Evolutionary conservation across 106 monocot species (phyloP), one percentile per base, ranked within the genome.

Genomic region (Phalaenopsis aphrodite): DNA sequence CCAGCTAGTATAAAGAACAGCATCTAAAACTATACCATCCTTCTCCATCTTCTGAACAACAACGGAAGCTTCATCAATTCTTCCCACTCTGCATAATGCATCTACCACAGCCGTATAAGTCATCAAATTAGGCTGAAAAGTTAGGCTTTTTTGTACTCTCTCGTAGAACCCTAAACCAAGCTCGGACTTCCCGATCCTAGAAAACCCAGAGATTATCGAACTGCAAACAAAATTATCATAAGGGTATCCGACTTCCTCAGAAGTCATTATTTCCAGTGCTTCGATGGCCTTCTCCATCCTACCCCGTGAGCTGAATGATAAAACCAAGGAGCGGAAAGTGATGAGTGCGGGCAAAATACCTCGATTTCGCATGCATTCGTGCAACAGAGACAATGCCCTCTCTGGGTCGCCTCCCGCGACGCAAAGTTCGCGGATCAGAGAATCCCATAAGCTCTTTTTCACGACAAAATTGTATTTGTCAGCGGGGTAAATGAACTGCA

Each of bases 131-230:
- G 89, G 84, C 55, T 8, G 45, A 84, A 94, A 88, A 3, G 65
- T 84, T 68, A 43, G 16, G 21, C n/a, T 18, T 41, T 79, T 80
- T 75, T 57, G 56, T 41, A 83, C 55, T 42, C 79, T 79, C 38
- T 85, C 78, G 21, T 84, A 91, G 81, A 94, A 89, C 38, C 75
- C 68, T 49, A 91, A 45, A 17, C 85, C 89, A 1, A 82, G 37
- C 15, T 82, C 86, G 4, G 86, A 82, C 85, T 81, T 87, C 65
- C 88, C 89, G 5, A 85, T 74, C 76, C 75, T 82, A 48, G 75
- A 86, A 81, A 85, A 94, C 80, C 88, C 89, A 39, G 91, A 89
- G 73, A 94, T 72, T 75, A 96, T 80, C 45, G 79, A 84, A 56
- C 93, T 93, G 43, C 86, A 91, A 8, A 90, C 72, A 55, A 81